Base-by-base conservation (phyloP, 2,329 filamentous ascomycete genomes). In the Cladosporium oxysporum region DNA sequence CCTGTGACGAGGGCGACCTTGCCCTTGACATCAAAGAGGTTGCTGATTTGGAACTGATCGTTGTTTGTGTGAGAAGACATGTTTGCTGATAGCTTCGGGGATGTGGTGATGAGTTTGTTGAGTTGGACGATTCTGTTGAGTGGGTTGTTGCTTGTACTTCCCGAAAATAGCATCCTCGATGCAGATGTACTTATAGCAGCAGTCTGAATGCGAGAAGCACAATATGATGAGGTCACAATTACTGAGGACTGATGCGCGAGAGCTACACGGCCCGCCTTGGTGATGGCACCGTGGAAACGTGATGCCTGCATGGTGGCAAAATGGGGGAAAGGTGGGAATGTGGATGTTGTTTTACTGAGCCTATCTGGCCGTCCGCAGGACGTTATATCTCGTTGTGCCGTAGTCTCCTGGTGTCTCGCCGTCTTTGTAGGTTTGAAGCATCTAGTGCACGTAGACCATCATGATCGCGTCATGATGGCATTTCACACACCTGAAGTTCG, bases 1-100 rank as follows among this genome's bases (percentile, higher is more conserved):
- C 81, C 68, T 2, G 79, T 80, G 2, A 81, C 75, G 21, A 82
- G 71, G 11, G 79, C 80, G n/a, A 78, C 73, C 68, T 76, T 78
- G 70, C 70, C 74, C 68, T 77, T 76, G 68, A 79, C 76, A 74
- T 76, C 73, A 71, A 79, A 79, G 49, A 79, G 68, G 31, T 73
- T 70, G 37, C 67, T 59, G 28, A 78, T 72, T 67, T 73, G 68
- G 71, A 78, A 78, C 50, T 72, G 70, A 14, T 74, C 66, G 61
- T 79, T 79, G 74, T 78, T 78, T 60, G 73, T 64, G 50, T 68
- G 57, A 26, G 71, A 73, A 58, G 73, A 69, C 74, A 76, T 75
- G 64, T 69, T 73, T 66, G 58, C 63, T 21, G 37, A 47, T 16
- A 66, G 63, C 55, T 63, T 58, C 3, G 33, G 47, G 64, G 66